Conservation (phyloP, 345 rosid genomes). For the Hevea brasiliensis region DNA sequence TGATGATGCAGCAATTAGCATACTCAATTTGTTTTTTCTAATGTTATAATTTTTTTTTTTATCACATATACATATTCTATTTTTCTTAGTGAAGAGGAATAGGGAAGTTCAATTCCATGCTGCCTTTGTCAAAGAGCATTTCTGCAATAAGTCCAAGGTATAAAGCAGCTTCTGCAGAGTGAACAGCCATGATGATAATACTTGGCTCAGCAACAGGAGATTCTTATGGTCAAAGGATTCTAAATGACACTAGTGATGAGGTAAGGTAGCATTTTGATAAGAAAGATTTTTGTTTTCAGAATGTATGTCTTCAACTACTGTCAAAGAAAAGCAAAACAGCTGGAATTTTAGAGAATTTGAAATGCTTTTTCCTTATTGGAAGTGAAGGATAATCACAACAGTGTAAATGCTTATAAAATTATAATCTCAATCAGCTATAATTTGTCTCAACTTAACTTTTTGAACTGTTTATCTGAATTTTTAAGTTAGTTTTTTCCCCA, state of each 20-base stretch:
- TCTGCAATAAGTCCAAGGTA: constrained; percentile 57
- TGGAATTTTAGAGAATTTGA: not conserved
- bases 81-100: constrained; percentile 44
- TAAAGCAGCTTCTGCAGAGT: constrained; percentile 56
- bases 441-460: not conserved
- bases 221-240: constrained; percentile 66
- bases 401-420: not conserved
- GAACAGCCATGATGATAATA: constrained; percentile 11
- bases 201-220: constrained; percentile 57
- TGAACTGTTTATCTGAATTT: no score
- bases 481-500: not conserved
- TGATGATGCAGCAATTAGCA: not conserved
- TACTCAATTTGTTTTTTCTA: not conserved
- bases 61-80: not conserved
- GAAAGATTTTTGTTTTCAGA: not conserved
- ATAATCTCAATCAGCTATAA: not conserved
- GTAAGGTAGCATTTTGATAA: constrained; percentile 31
- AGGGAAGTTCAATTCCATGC: constrained; percentile 63
- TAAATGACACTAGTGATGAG: constrained; percentile 48
- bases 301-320: not conserved
- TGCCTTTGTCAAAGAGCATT: constrained; percentile 61
- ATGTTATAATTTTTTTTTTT: not conserved
- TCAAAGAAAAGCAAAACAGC: no score
- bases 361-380: not conserved
- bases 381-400: no score